Evolutionary conservation across 345 rosid species (phyloP).

Genomic region (Linum lewisii): DNA sequence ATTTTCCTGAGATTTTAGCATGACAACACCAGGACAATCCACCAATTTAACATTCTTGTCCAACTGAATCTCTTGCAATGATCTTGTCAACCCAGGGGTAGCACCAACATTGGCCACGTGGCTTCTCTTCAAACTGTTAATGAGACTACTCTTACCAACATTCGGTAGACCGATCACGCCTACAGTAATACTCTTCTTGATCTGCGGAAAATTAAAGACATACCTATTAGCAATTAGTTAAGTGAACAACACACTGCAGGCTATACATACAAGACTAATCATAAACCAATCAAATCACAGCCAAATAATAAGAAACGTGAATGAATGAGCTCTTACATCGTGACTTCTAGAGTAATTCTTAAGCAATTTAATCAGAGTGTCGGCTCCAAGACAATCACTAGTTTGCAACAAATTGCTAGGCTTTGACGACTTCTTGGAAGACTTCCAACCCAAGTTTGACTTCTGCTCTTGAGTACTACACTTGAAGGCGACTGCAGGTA

Average conservation of each 20-base stretch:
- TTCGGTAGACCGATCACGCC: constrained; percentile 91
- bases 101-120: constrained; percentile 93
- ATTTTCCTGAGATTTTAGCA: constrained; percentile 68
- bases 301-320: background rate
- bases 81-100: constrained; percentile 88
- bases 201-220: constrained; percentile 35
- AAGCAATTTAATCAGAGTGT: constrained; percentile 75
- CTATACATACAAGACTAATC: too few relatives aligned
- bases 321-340: constrained; percentile 35
- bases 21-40: constrained; percentile 97
- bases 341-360: constrained; percentile 95
- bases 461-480: constrained; percentile 93
- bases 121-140: constrained; percentile 90
- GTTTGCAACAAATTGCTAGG: constrained; percentile 67
- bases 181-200: constrained; percentile 84
- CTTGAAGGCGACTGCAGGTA: constrained; percentile 95
- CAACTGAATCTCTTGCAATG: constrained; percentile 92
- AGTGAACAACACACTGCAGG: background rate
- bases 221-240: constrained; percentile 4
- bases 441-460: constrained; percentile 90
- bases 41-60: constrained; percentile 84
- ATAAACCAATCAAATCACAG: background rate
- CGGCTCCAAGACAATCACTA: constrained; percentile 98
- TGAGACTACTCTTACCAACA: constrained; percentile 98
- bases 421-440: constrained; percentile 51